phyloP scores from a whole-genome alignment of 2,329 filamentous ascomycete genomes.

The Penicillium polonicum region DNA sequence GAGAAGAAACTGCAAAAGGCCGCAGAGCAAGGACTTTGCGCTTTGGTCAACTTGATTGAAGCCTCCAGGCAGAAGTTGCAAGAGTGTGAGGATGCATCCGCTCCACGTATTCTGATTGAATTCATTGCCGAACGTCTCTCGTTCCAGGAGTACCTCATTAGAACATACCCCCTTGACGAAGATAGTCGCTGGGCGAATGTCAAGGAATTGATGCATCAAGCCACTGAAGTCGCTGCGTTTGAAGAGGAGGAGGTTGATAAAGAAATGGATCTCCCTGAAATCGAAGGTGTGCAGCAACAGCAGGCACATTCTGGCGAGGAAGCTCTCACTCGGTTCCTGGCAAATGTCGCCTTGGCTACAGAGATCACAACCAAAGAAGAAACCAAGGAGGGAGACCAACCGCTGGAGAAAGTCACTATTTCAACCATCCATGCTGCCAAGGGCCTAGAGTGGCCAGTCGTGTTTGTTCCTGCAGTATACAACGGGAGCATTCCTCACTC shows the following conservation, averaged over 20 bases:
- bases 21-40: conserved; percentile 57
- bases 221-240: conserved; percentile 63
- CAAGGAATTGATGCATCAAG: conserved; percentile 79
- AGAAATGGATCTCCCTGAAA: conserved; percentile 58
- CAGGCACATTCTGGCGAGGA: conserved; percentile 55
- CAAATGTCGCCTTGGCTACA: conserved; percentile 82
- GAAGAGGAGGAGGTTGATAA: conserved; percentile 55
- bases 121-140: conserved; percentile 63
- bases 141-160: conserved; percentile 72
- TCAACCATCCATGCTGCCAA: conserved; percentile 97
- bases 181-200: conserved; percentile 85
- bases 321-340: conserved; percentile 74
- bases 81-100: conserved; percentile 41
- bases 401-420: conserved; percentile 68
- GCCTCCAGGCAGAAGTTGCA: conserved; percentile 56
- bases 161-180: conserved; percentile 69
- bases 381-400: conserved; percentile 55
- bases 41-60: conserved; percentile 61
- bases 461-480: conserved; percentile 89
- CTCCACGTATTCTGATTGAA: conserved; percentile 52
- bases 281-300: conserved; percentile 70
- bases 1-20: conserved; percentile 56
- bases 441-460: conserved; percentile 91
- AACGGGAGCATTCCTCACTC: conserved; percentile 88
- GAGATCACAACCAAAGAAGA: conserved; percentile 59